A percentile compares a stretch with the other conserved stretches of the same genome.
These are phyloP conservation scores for Fusarium cyanostomum DNA, from an alignment of 2,329 filamentous ascomycete species.

Conservation along the genomic window DNA sequence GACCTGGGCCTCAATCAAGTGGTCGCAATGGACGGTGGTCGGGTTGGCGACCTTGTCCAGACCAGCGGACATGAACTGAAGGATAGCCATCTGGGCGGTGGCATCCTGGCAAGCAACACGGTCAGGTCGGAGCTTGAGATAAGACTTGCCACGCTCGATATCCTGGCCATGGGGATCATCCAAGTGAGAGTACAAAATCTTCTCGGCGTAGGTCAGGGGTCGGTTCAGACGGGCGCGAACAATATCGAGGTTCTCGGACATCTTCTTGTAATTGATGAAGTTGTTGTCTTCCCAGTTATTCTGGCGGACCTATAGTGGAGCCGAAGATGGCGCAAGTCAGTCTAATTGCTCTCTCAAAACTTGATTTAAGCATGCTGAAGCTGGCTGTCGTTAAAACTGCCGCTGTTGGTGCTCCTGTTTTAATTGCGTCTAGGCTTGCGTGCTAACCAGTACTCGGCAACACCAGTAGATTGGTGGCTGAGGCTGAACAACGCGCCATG, in stretches of 20 bases:
- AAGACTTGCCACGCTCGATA: constrained; percentile 93
- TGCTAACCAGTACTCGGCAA: neutral
- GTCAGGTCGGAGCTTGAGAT: constrained; percentile 96
- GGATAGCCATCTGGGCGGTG: constrained; percentile 98
- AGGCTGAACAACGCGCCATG: constrained; percentile 23
- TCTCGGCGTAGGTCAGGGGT: constrained; percentile 95
- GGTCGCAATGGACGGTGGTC: constrained; percentile 96
- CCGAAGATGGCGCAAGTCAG: constrained; percentile 27
- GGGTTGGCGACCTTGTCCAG: constrained; percentile 96
- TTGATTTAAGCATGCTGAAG: neutral
- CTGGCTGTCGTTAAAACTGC: neutral
- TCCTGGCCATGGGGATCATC: constrained; percentile 97
- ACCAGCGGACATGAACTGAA: constrained; percentile 99
- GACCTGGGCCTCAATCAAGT: constrained; percentile 97
- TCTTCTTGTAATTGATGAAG: constrained; percentile 99
- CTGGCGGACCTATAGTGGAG: constrained; percentile 74
- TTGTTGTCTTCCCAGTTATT: constrained; percentile 96
- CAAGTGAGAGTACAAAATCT: constrained; percentile 98
- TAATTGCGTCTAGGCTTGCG: neutral
- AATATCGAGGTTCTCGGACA: constrained; percentile 95
- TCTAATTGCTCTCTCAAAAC: neutral
- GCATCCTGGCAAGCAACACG: constrained; percentile 99
- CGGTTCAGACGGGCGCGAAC: constrained; percentile 90
- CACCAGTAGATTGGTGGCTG: constrained; percentile 14
- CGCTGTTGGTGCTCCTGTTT: neutral